These are phyloP conservation scores for Suillus subaureus DNA, from an alignment of 768 basidiomycete species.

Conservation along the genomic window DNA sequence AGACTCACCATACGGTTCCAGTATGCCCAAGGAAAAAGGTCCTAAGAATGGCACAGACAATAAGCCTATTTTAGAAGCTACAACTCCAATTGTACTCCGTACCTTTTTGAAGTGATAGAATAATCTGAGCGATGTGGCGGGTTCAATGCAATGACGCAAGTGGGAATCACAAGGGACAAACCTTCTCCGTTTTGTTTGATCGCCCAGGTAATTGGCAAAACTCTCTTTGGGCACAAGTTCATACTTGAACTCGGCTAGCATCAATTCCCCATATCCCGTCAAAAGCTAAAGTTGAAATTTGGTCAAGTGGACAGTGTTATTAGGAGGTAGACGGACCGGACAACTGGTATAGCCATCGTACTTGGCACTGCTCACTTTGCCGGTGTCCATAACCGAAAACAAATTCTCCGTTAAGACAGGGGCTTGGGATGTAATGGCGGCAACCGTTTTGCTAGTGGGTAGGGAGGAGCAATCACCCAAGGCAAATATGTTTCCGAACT, in stretches of 20 bases:
- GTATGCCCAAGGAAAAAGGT: constrained; percentile 55
- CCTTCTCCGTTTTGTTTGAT: constrained; percentile 80
- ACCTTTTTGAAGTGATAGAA: constrained; percentile 92
- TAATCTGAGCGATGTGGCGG: constrained; percentile 39
- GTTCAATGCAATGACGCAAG: constrained; percentile 12
- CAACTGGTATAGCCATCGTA: constrained; percentile 94
- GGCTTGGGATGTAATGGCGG: constrained; percentile 89
- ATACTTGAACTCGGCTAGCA: constrained; percentile 96
- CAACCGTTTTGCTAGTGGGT: constrained; percentile 95
- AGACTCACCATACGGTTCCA: constrained; percentile 69
- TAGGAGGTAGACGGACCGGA: constrained; percentile 54
- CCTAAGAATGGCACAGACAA: constrained; percentile 18
- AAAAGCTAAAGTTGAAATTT: constrained; percentile 52
- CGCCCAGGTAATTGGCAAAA: constrained; percentile 65
- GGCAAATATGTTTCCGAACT: constrained; percentile 81
- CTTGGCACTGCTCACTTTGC: constrained; percentile 62
- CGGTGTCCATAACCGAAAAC: constrained; percentile 72
- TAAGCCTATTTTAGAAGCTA: not conserved
- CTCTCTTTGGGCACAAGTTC: constrained; percentile 86
- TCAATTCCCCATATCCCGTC: constrained; percentile 78
- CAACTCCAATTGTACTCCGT: constrained; percentile 8
- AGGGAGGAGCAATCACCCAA: constrained; percentile 91
- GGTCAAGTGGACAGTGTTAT: constrained; percentile 8
- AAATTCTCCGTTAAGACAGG: constrained; percentile 92
- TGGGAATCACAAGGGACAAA: constrained; percentile 32